phyloP scores from a whole-genome alignment of 495 filamentous ascomycete genomes.

The Letharia lupina region DNA sequence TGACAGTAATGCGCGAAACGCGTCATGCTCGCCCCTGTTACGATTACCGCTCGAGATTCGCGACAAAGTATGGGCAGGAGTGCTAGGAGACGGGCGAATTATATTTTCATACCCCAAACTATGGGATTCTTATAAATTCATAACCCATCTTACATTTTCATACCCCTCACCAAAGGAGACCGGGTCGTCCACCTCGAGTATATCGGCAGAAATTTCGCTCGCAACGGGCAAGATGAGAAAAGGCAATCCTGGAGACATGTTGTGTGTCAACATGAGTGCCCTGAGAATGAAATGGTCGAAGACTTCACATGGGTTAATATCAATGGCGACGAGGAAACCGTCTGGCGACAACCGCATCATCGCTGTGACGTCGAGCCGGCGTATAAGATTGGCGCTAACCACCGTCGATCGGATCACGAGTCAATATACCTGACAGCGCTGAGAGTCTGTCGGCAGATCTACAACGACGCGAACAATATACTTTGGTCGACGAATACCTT shows the following conservation, averaged over 20 bases:
- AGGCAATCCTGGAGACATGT: neutral
- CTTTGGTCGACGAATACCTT: neutral
- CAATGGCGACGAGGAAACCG: neutral
- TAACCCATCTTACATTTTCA: too few species aligned
- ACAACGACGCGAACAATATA: neutral
- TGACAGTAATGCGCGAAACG: neutral
- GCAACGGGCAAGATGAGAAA: too few species aligned
- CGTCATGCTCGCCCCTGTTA: neutral
- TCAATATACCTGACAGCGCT: neutral
- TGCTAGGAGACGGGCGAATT: too few species aligned
- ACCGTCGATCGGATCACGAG: neutral
- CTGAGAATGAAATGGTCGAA: neutral
- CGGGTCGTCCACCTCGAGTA: neutral
- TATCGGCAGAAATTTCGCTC: neutral
- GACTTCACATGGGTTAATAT: neutral
- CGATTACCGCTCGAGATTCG: neutral
- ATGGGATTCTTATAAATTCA: too few species aligned
- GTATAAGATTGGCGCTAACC: neutral
- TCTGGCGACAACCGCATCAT: neutral
- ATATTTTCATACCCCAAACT: too few species aligned
- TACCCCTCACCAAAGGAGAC: too few species aligned
- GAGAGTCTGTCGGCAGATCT: neutral
- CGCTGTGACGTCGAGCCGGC: neutral
- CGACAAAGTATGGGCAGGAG: neutral
- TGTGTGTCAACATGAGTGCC: neutral